These are phyloP conservation scores for Heliamphora pulchella DNA, from an alignment of 179 eudicot genomes.

Conservation along the genomic window DNA sequence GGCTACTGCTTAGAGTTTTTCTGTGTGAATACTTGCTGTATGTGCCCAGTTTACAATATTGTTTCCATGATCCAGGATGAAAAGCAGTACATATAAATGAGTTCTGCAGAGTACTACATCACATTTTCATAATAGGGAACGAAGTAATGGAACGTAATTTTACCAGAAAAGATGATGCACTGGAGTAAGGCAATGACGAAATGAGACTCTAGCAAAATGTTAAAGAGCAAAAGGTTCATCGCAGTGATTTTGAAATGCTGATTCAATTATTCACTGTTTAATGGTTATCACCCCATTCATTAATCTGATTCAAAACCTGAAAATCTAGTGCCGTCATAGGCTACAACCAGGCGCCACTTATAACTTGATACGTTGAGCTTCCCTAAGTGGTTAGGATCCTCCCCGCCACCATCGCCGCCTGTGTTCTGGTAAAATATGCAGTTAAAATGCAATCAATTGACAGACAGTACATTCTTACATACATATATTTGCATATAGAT, in stretches of 20 bases:
- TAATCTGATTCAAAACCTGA: conserved; percentile 25
- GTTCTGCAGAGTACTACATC: neutral
- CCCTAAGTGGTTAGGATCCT: neutral
- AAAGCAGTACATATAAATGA: neutral
- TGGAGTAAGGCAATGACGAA: neutral
- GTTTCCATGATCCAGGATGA: no score
- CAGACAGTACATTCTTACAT: no score
- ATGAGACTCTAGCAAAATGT: neutral
- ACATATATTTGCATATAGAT: no score
- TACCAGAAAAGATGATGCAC: neutral
- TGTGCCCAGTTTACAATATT: no score
- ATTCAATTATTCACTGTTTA: neutral
- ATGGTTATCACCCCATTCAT: neutral
- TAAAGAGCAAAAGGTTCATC: neutral
- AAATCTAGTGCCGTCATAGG: conserved; percentile 74
- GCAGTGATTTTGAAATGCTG: neutral
- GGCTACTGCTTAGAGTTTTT: no score
- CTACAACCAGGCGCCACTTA: conserved; percentile 80
- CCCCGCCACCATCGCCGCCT: conserved; percentile 2
- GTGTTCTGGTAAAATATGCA: conserved; percentile 15
- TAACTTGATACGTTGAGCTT: conserved; percentile 23
- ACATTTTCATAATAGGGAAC: neutral
- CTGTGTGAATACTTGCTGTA: no score
- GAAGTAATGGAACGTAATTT: neutral
- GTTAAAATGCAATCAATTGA: neutral